These are phyloP conservation scores for Stemphylium lycopersici DNA, from an alignment of 2,329 filamentous ascomycete species.

Conservation along the genomic window DNA sequence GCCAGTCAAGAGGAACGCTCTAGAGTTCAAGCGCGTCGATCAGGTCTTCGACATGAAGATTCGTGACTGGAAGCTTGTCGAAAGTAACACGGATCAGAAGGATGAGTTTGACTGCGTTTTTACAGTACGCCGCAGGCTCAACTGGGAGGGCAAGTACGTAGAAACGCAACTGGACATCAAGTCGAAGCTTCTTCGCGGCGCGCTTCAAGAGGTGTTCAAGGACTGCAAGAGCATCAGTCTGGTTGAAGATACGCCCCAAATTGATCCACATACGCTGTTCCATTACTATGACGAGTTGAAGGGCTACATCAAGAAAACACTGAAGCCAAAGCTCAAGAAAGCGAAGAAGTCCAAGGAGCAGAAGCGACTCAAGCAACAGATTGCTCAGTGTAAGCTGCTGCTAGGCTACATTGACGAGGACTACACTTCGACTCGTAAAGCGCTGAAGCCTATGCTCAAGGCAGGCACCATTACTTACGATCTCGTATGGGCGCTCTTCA, in stretches of 20 bases:
- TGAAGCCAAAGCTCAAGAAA: conserved; percentile 65
- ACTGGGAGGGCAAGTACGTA: conserved; percentile 81
- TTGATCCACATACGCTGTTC: conserved; percentile 56
- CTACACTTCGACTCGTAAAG: conserved; percentile 78
- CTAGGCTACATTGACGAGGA: conserved; percentile 81
- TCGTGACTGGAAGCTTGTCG: conserved; percentile 68
- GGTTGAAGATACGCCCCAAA: conserved; percentile 76
- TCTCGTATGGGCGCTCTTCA: conserved; percentile 86
- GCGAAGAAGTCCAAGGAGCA: conserved; percentile 67
- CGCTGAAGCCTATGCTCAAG: conserved; percentile 78
- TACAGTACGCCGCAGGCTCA: conserved; percentile 80
- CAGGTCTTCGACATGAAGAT: conserved; percentile 60
- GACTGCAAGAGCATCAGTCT: conserved; percentile 79
- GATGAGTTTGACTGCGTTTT: conserved; percentile 78
- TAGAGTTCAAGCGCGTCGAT: conserved; percentile 74
- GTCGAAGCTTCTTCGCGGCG: conserved; percentile 76
- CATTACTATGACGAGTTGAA: conserved; percentile 81
- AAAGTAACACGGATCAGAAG: conserved; percentile 68
- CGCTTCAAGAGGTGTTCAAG: conserved; percentile 73
- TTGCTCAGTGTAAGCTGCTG: conserved; percentile 72
- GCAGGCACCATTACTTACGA: conserved; percentile 88
- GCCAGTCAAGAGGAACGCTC: conserved; percentile 46
- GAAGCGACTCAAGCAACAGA: conserved; percentile 64
- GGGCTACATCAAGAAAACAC: conserved; percentile 62
- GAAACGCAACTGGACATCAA: conserved; percentile 82